Evolutionary conservation across 345 rosid genomes (phyloP).

Genomic region (Ceriops tagal): DNA sequence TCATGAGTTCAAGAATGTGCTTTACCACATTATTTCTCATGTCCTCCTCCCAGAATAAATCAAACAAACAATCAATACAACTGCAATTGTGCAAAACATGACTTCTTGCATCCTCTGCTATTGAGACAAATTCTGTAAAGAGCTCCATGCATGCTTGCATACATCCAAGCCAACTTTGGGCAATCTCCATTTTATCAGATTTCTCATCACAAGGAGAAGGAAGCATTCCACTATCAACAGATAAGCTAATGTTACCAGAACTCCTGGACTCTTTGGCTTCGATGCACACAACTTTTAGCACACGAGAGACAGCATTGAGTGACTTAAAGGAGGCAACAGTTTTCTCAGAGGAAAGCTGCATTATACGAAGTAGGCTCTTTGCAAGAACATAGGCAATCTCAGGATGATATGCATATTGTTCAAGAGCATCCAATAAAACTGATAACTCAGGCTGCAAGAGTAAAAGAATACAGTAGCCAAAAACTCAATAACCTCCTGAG

Average conservation of each 20-base stretch:
- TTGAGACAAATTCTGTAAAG: conserved; percentile 54
- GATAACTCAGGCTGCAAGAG: conserved; percentile 70
- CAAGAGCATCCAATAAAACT: conserved; percentile 81
- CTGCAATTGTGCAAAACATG: conserved; percentile 53
- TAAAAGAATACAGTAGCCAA: conserved; percentile 9
- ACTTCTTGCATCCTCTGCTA: conserved; percentile 54
- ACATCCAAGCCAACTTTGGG: conserved; percentile 53
- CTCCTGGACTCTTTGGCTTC: conserved; percentile 63
- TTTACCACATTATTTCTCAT: conserved; percentile 57
- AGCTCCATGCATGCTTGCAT: conserved; percentile 56
- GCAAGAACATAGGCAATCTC: conserved; percentile 61
- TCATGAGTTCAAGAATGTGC: conserved; percentile 74
- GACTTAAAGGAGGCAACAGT: conserved; percentile 62
- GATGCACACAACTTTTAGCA: conserved; percentile 71
- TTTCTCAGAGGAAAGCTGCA: conserved; percentile 67
- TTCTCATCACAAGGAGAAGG: conserved; percentile 28
- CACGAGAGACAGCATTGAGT: conserved; percentile 63
- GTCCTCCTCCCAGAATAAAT: conserved; percentile 82
- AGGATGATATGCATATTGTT: conserved; percentile 68
- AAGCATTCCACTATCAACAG: conserved; percentile 29
- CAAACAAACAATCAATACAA: conserved; percentile 77
- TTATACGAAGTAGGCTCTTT: conserved; percentile 57
- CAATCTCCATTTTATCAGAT: conserved; percentile 33
- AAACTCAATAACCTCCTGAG: neutral
- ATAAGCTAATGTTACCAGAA: conserved; percentile 25